These are phyloP conservation scores for Excoecaria agallocha DNA, from an alignment of 345 rosid species.

Conservation along the genomic window DNA sequence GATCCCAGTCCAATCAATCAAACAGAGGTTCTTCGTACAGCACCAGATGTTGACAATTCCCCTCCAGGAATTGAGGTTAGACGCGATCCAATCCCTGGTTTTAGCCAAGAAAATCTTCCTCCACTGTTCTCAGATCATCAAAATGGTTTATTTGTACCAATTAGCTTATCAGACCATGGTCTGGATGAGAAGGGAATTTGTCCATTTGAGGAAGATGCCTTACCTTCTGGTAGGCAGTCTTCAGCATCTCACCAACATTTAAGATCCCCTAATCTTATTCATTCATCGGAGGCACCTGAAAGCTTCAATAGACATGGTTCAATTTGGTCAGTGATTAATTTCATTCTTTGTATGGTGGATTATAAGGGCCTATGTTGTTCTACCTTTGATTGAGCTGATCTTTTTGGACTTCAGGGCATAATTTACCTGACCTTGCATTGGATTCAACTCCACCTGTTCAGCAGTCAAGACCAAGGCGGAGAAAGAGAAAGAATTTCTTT, in stretches of 20 bases:
- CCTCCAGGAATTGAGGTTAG: conserved; percentile 55
- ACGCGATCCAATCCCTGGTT: conserved; percentile 50
- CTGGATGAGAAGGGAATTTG: conserved; percentile 42
- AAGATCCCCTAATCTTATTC: conserved; percentile 40
- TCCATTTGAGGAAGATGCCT: conserved; percentile 39
- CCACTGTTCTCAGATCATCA: conserved; percentile 22
- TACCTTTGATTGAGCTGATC: background rate
- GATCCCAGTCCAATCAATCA: conserved; percentile 35
- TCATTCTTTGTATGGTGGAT: background rate
- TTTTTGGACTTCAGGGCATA: conserved; percentile 39
- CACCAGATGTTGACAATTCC: conserved; percentile 21
- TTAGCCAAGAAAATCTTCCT: conserved; percentile 31
- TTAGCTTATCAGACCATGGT: conserved; percentile 28
- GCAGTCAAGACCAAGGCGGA: conserved; percentile 35
- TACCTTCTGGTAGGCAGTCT: conserved; percentile 39
- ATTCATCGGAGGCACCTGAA: conserved; percentile 36
- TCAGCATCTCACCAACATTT: conserved; percentile 46
- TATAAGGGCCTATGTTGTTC: background rate
- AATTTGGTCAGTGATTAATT: conserved; percentile 56
- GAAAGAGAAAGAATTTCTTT: conserved; percentile 49
- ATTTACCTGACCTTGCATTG: conserved; percentile 53
- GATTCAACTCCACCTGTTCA: conserved; percentile 57
- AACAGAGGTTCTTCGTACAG: conserved; percentile 29
- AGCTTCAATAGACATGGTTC: conserved; percentile 17
- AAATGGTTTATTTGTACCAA: conserved; percentile 26